Evolutionary conservation across 139 green algal species (phyloP), one percentile per base, ranked within the genome.

Genomic region (Chlorella sp.): DNA sequence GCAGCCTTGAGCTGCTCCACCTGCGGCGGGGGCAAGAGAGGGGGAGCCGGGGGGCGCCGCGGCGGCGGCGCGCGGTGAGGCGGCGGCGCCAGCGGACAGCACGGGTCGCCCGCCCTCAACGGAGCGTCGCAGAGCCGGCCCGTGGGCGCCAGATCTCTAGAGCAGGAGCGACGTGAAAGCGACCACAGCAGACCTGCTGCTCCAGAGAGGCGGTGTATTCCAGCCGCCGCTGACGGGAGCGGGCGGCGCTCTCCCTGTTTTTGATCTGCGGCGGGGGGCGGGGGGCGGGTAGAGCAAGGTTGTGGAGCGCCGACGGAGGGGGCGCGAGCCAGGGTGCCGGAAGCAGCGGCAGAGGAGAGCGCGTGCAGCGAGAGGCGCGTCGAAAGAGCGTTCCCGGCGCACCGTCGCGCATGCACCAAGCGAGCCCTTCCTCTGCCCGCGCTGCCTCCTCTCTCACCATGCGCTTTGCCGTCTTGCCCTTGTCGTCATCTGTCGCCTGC

Each of bases 221-320:
- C 74, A 87, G 73, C 31, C 86, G 84, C 53, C 78, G 77, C 25
- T 67, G 67, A 48, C 86, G 64, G 21, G 86, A 89, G 27, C 79
- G 67, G 1, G 85, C 85, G 45, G 85, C 85, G 53, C 85, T 90
- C 70, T 90, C 85, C 14, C 85, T 48, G 40, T 90, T 90, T 69
- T 88, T 89, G 50, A 90, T 85, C 85, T 88, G 70, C 70, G 19
- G 23, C 9, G 3, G 23, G 61, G 14, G 31, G 12, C 2, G 33
- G 11, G 15, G 29, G 38, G 42, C 3, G 21, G 38, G 62, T 5
- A 40, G 23, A 23, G 40, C 60, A n/a, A n/a, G n/a, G n/a, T n/a
- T n/a, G n/a, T n/a, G n/a, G n/a, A n/a, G n/a, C n/a, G n/a, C n/a
- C n/a, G n/a, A n/a, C n/a, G n/a, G n/a, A n/a, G n/a, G n/a, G n/a